Evolutionary conservation across 2,329 filamentous ascomycete genomes (phyloP).

Genomic region (Xylaria hypoxylon): DNA sequence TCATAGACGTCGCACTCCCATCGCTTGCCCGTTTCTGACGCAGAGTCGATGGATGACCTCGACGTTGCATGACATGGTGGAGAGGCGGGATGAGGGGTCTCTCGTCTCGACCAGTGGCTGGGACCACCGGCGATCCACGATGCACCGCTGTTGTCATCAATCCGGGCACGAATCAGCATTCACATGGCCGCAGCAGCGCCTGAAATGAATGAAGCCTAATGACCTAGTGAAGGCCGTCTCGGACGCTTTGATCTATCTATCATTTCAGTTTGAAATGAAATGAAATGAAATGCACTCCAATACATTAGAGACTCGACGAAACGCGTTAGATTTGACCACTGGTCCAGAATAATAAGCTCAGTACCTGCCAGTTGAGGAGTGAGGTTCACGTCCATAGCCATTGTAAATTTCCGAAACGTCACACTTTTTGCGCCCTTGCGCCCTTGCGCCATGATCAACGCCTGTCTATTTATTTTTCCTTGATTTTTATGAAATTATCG

Average conservation of each 20-base stretch:
- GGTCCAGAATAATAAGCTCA: not conserved
- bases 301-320: constrained; percentile 14
- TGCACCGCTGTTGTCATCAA: constrained; percentile 35
- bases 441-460: constrained; percentile 7
- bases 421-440: not conserved
- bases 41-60: constrained; percentile 26
- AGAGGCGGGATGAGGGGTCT: constrained; percentile 16
- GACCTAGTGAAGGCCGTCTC: constrained; percentile 12
- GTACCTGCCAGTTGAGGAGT: not conserved
- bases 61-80: constrained; percentile 36
- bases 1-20: constrained; percentile 22
- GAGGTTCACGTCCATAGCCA: not conserved
- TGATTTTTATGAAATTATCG: constrained; percentile 5
- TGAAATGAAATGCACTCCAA: constrained; percentile 3
- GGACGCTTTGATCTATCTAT: constrained; percentile 10
- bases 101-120: constrained; percentile 25
- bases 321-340: constrained; percentile 11
- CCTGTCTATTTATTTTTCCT: not conserved
- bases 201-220: constrained; percentile 34
- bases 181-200: constrained; percentile 18
- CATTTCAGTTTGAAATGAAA: constrained; percentile 12
- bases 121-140: constrained; percentile 24
- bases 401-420: constrained; percentile 20
- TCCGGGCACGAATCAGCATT: constrained; percentile 41
- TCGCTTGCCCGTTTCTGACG: constrained; percentile 20